Evolutionary conservation across 192 early-diverging fungal genomes (phyloP), one percentile per base, ranked within the genome.

Genomic region (Rhizophlyctis rosea): DNA sequence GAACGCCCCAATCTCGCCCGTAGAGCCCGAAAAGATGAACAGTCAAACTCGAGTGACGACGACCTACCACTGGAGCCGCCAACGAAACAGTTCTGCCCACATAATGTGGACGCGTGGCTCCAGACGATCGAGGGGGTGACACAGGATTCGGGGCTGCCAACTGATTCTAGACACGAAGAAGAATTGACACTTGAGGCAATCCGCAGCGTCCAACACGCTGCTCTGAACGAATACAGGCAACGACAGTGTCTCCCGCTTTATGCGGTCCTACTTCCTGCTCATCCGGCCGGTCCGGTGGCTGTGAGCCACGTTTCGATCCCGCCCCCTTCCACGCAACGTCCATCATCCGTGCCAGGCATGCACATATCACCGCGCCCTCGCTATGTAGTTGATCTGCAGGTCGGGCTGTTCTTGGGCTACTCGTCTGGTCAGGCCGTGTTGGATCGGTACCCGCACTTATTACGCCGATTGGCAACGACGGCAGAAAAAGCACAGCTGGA

Each of bases 361-460:
- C 31, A 39, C 34, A 3, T 28, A 13, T 32, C 32, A 4, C 39
- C 31, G 3, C 24, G 47, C 24, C 57, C 23, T 18, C 64, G 62
- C 34, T 76, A 65, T 58, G 33, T 79, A 29, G 36, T 76, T 16
- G 81, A 83, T 58, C 54, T 80, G 29, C 81, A 83, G 59, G 39
- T 83, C 11, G 78, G 70, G 18, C 66, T 77, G 2, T 67, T 69
- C 34, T 58, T 80, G 30, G 78, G 78, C 3, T 52, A 65, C 49
- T 48, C 64, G 33, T 67, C 68, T 32, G 74, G 74, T 9, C 63
- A 71, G 13, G 71, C 68, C 21, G 62, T 81, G 1, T 52, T 79
- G 24, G 77, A 81, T 4, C 34, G 39, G 54, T 69, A 68, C 55
- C 81, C 76, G 9, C 3, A 34, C 21, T 47, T 81, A 13, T 13